These are phyloP conservation scores for Yarrowia sp. DNA, from an alignment of 805 yeast genomes.

Conservation along the genomic window DNA sequence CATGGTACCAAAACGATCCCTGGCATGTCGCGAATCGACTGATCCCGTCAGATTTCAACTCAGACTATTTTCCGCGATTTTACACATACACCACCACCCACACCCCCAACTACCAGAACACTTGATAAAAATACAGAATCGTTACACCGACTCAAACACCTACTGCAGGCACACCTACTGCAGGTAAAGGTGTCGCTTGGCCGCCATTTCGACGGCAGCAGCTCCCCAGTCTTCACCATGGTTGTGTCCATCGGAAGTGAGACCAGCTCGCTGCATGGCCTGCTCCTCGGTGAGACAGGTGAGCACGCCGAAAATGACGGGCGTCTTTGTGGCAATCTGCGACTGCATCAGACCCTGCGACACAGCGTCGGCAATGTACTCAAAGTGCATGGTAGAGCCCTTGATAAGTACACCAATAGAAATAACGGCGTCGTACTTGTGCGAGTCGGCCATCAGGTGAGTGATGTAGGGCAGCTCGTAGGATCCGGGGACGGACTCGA, in stretches of 20 bases:
- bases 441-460: conserved; percentile 36
- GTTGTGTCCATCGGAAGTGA: conserved; percentile 72
- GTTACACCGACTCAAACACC: too few species aligned
- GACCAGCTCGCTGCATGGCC: conserved; percentile 89
- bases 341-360: conserved; percentile 80
- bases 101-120: too few species aligned
- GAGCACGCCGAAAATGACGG: conserved; percentile 89
- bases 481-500: conserved; percentile 92
- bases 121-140: too few species aligned
- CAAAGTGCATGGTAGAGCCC: conserved; percentile 98
- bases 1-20: too few species aligned
- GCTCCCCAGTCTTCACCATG: conserved; percentile 99
- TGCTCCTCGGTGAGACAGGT: conserved; percentile 94
- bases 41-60: too few species aligned
- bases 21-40: too few species aligned
- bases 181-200: conserved; percentile 31
- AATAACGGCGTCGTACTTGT: conserved; percentile 66
- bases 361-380: conserved; percentile 89
- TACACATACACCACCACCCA: too few species aligned
- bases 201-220: conserved; percentile 94
- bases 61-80: too few species aligned
- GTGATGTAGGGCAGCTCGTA: conserved; percentile 89
- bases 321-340: conserved; percentile 64
- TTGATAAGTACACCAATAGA: conserved; percentile 94
- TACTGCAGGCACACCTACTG: not conserved